Conservation (phyloP, 495 filamentous ascomycete genomes). For the Tuber brumale region DNA sequence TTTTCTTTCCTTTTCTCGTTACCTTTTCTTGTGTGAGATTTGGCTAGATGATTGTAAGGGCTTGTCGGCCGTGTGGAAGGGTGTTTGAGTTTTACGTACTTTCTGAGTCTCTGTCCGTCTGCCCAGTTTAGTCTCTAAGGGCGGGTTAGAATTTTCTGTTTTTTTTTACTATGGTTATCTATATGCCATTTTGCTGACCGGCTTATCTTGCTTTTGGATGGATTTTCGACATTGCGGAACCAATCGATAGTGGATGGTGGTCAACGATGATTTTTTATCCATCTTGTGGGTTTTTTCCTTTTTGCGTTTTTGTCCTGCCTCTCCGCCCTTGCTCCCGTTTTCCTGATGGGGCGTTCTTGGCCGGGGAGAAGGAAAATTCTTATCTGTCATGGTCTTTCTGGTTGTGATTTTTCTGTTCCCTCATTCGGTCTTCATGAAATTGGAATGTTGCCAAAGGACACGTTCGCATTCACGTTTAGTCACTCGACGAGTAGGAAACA, state of each 20-base stretch:
- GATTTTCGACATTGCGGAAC: background rate
- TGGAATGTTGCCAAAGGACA: background rate
- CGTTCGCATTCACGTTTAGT: background rate
- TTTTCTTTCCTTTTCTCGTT: background rate
- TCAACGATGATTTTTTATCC: background rate
- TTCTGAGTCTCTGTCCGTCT: background rate
- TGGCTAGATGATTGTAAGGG: background rate
- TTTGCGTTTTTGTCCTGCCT: background rate
- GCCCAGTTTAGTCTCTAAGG: background rate
- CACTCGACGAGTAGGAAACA: background rate
- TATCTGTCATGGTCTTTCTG: background rate
- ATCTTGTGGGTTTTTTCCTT: background rate
- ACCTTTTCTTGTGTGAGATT: background rate
- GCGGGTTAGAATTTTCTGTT: slow-evolving; percentile 1
- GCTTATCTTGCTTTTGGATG: slow-evolving; percentile 1
- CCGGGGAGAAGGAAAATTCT: background rate
- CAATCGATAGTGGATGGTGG: too few species aligned
- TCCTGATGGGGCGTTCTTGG: background rate
- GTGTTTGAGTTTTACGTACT: background rate
- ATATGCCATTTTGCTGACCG: background rate
- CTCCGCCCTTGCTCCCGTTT: background rate
- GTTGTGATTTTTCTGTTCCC: background rate
- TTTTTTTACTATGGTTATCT: background rate
- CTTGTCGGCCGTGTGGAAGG: background rate
- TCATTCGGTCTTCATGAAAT: background rate